These are phyloP conservation scores for Penicillium steckii DNA, from an alignment of 495 filamentous ascomycete species.

Conservation along the genomic window DNA sequence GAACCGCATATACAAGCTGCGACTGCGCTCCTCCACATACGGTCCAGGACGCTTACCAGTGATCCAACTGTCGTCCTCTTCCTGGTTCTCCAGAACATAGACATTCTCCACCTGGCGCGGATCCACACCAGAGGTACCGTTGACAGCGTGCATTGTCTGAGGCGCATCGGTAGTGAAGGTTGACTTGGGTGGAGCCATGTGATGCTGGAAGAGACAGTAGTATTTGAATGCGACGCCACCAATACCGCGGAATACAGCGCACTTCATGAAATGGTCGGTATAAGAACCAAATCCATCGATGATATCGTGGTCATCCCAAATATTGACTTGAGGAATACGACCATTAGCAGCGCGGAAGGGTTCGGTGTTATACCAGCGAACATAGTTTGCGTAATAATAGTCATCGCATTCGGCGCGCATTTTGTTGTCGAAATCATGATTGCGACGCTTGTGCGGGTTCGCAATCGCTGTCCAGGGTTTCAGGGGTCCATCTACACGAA, in stretches of 20 bases:
- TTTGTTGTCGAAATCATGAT: slow-evolving; percentile 70
- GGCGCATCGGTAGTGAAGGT: slow-evolving; percentile 76
- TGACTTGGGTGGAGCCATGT: slow-evolving; percentile 74
- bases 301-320: slow-evolving; percentile 94
- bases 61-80: slow-evolving; percentile 73
- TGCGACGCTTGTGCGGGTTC: slow-evolving; percentile 79
- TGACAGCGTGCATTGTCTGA: slow-evolving; percentile 47
- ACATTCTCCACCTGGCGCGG: slow-evolving; percentile 65
- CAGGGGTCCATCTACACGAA: slow-evolving; percentile 79
- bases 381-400: slow-evolving; percentile 88
- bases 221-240: slow-evolving; percentile 85
- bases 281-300: slow-evolving; percentile 95
- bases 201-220: slow-evolving; percentile 94
- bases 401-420: slow-evolving; percentile 78
- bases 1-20: slow-evolving; percentile 79
- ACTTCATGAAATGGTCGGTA: slow-evolving; percentile 90
- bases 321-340: slow-evolving; percentile 87
- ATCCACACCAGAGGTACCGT: slow-evolving; percentile 56
- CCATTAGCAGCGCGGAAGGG: slow-evolving; percentile 83
- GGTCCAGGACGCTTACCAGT: slow-evolving; percentile 71
- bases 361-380: slow-evolving; percentile 79
- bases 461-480: slow-evolving; percentile 74
- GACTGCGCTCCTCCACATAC: slow-evolving; percentile 78
- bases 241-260: slow-evolving; percentile 86
- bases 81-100: slow-evolving; percentile 59